Base-by-base conservation (phyloP, 75 land plant genomes). In the Sequoia sempervirens region DNA sequence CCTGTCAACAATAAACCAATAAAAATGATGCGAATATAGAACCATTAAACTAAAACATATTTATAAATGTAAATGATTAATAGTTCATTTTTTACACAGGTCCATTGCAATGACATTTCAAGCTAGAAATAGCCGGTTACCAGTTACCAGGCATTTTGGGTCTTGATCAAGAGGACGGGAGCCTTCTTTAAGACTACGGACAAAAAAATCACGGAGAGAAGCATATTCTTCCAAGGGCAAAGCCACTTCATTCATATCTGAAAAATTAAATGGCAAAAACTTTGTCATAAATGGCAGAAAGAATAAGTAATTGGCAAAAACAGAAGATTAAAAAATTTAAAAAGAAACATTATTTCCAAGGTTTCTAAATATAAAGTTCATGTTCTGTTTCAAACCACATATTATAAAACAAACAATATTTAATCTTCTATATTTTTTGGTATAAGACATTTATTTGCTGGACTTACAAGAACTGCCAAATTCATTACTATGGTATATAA, bases 101-200 rank as follows among this genome's bases (percentile, higher is more conserved):
- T 5, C 23, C 30, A 36, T 28, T 23, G 80, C 79, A 82, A 82
- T 2, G 68, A 82, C 79, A 82, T 82, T 56, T 52, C 12, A 82
- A 32, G 74, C 40, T 75, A 82, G 79, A 56, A 79, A 84, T 23
- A 84, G 88, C 72, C 47, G 75, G 93, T 89, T 92, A 91, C 95
- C 92, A 92, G 92, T 94, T 95, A 96, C 99, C 93, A 98, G 95
- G 86, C 90, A 93, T 43, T 83, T 69, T 74, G 95, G 92, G 80
- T 91, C 89, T 70, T 87, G 76, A 54, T 93, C 95, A 79, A 94
- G 82, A 73, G 99, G 92, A 87, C 99, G 87, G 61, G 87, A 91
- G 38, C 99, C 99, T 83, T 96, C 97, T 88, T 91, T 98, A 26
- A 98, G 89, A 18, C 81, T 80, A 38, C 92, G 91, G 50, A 85